A percentile compares a stretch with the other conserved stretches of the same genome.
Conservation (phyloP, 495 filamentous ascomycete genomes). For the Aspergillus coremiiformis region DNA sequence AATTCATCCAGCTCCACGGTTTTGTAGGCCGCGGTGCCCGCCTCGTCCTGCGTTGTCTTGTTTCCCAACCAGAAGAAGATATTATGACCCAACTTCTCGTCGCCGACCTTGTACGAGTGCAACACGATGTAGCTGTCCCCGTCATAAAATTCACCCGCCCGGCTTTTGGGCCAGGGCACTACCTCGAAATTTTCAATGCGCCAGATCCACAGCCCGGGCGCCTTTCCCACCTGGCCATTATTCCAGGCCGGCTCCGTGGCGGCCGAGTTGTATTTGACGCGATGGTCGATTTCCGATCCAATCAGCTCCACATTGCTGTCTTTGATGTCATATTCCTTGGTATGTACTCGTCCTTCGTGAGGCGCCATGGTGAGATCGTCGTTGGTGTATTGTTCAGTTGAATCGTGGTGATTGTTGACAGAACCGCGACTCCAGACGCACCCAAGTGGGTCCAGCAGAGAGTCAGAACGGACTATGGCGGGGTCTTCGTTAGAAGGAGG, state of each 20-base stretch:
- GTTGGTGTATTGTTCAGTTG: too few species aligned
- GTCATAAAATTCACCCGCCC: slow-evolving; percentile 50
- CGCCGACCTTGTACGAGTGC: slow-evolving; percentile 45
- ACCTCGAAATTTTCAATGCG: slow-evolving; percentile 57
- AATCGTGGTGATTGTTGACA: too few species aligned
- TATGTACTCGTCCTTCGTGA: slow-evolving; percentile 48
- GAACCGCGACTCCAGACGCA: too few species aligned
- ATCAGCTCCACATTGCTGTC: slow-evolving; percentile 58
- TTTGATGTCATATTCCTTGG: slow-evolving; percentile 53
- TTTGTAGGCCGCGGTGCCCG: slow-evolving; percentile 58
- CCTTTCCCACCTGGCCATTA: slow-evolving; percentile 38
- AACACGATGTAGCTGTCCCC: slow-evolving; percentile 59
- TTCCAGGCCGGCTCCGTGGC: slow-evolving; percentile 56
- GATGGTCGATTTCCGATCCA: slow-evolving; percentile 51
- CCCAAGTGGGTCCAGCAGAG: too few species aligned
- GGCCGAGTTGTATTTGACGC: slow-evolving; percentile 55
- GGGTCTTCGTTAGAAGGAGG: too few species aligned
- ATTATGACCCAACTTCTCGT: slow-evolving; percentile 47
- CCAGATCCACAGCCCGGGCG: slow-evolving; percentile 49
- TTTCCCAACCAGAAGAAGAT: slow-evolving; percentile 56
- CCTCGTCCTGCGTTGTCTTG: slow-evolving; percentile 55
- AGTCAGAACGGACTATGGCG: too few species aligned
- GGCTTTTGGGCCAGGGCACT: slow-evolving; percentile 47
- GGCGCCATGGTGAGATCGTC: slow-evolving; percentile 40
- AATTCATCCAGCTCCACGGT: slow-evolving; percentile 60